A percentile compares a stretch with the other conserved stretches of the same genome.
Conservation (phyloP, 1,284 basidiomycete genomes). For the Ganoderma lucidum region DNA sequence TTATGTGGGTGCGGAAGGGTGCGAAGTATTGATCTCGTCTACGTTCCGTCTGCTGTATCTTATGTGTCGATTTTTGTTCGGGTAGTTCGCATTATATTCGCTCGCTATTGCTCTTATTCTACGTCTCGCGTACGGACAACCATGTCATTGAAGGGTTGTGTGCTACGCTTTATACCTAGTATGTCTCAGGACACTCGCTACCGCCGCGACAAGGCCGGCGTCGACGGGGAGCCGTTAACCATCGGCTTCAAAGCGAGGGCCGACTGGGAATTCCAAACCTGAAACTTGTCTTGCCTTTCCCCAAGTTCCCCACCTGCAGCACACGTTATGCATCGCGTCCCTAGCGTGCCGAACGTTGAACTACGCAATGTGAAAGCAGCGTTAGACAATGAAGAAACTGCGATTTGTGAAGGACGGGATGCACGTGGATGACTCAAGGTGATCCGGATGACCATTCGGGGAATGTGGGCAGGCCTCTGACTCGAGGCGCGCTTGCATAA, state of each 20-base stretch:
- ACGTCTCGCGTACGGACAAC: not conserved
- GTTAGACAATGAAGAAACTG: not conserved
- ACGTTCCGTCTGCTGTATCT: slow-evolving; percentile 14
- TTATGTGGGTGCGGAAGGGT: not conserved
- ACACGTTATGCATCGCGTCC: not conserved
- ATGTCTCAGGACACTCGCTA: not conserved
- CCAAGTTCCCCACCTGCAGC: not conserved
- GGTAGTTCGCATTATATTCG: not conserved
- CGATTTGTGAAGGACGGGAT: not conserved
- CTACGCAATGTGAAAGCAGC: not conserved
- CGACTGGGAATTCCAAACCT: not conserved
- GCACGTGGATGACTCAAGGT: slow-evolving; percentile 33
- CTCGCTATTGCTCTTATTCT: not conserved
- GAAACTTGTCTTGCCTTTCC: not conserved
- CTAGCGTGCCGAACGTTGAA: not conserved
- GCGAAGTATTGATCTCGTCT: not conserved
- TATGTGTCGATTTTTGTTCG: slow-evolving; percentile 9
- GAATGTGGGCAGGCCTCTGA: slow-evolving; percentile 16
- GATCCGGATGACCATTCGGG: slow-evolving; percentile 21
- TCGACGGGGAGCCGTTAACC: not conserved
- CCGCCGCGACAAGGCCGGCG: not conserved
- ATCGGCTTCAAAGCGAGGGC: not conserved
- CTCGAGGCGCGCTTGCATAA: slow-evolving; percentile 32
- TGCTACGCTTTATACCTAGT: not conserved
- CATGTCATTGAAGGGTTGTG: not conserved